Evolutionary conservation across 2,329 filamentous ascomycete genomes (phyloP).

Genomic region (Teratosphaeriaceae sp.): DNA sequence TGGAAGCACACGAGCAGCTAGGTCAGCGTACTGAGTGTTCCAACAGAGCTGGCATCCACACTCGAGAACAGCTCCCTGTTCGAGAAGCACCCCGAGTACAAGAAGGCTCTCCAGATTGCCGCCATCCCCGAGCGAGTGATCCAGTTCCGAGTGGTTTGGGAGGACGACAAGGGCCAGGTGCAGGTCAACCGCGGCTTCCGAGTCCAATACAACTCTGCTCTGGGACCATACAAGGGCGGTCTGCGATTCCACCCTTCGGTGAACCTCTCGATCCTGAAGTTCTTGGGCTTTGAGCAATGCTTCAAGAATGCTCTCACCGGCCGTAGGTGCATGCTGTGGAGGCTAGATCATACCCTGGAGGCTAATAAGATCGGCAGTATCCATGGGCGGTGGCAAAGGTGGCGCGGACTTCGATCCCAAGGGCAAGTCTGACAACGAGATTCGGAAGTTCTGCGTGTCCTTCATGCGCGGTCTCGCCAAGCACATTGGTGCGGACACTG

Average conservation of each 20-base stretch:
- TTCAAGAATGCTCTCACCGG: slow-evolving; percentile 99
- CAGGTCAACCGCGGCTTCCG: slow-evolving; percentile 94
- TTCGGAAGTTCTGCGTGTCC: slow-evolving; percentile 89
- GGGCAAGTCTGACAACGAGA: slow-evolving; percentile 95
- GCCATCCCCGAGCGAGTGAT: slow-evolving; percentile 91
- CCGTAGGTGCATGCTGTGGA: slow-evolving; percentile 50
- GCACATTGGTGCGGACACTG: slow-evolving; percentile 93
- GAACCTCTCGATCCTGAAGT: slow-evolving; percentile 77
- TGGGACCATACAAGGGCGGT: slow-evolving; percentile 97
- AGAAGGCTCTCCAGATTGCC: slow-evolving; percentile 78
- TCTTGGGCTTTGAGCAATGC: slow-evolving; percentile 98
- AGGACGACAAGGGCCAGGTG: slow-evolving; percentile 81
- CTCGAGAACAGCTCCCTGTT: slow-evolving; percentile 93
- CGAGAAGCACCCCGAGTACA: slow-evolving; percentile 89
- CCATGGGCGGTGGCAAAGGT: slow-evolving; percentile 96
- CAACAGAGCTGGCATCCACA: slow-evolving; percentile 80
- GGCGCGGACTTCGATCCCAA: slow-evolving; percentile 98
- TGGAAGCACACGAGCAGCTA: neutral
- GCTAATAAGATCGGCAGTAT: slow-evolving; percentile 47
- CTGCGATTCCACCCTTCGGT: slow-evolving; percentile 89
- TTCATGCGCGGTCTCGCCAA: slow-evolving; percentile 96
- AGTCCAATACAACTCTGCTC: slow-evolving; percentile 96
- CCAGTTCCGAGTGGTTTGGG: slow-evolving; percentile 93
- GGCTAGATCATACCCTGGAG: neutral
- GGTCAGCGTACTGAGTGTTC: neutral